phyloP scores from a whole-genome alignment of 2,329 filamentous ascomycete genomes.

The Aureobasidium sp. region DNA sequence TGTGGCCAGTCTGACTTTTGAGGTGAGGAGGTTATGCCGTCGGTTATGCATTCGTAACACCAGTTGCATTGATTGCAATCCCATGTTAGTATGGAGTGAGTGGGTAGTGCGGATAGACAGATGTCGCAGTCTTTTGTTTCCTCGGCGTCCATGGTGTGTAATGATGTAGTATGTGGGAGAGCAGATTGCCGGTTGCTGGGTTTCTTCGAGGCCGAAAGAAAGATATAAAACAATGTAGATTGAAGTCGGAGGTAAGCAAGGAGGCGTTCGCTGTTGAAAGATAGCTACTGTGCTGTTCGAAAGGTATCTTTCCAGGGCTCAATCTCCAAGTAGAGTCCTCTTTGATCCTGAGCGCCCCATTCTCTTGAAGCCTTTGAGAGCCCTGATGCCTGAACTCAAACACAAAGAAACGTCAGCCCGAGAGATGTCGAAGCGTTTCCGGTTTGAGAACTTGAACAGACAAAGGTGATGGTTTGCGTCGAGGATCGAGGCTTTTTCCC shows the following conservation, averaged over 20 bases:
- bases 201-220: neutral
- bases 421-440: neutral
- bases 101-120: neutral
- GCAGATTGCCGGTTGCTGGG: neutral
- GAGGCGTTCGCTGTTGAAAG: neutral
- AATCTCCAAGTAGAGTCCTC: too few species aligned
- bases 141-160: neutral
- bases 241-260: neutral
- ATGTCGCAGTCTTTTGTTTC: neutral
- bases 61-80: neutral
- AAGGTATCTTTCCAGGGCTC: too few species aligned
- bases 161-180: neutral
- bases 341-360: neutral
- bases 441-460: neutral
- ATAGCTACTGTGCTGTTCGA: neutral
- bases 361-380: neutral
- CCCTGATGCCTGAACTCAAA: neutral
- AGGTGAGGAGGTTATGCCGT: neutral
- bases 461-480: neutral
- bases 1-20: neutral
- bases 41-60: neutral
- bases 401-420: neutral
- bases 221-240: neutral
- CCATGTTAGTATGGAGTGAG: neutral
- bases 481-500: neutral